These are phyloP conservation scores for Pichia paraexigua DNA, from an alignment of 805 yeast species.

Conservation along the genomic window DNA sequence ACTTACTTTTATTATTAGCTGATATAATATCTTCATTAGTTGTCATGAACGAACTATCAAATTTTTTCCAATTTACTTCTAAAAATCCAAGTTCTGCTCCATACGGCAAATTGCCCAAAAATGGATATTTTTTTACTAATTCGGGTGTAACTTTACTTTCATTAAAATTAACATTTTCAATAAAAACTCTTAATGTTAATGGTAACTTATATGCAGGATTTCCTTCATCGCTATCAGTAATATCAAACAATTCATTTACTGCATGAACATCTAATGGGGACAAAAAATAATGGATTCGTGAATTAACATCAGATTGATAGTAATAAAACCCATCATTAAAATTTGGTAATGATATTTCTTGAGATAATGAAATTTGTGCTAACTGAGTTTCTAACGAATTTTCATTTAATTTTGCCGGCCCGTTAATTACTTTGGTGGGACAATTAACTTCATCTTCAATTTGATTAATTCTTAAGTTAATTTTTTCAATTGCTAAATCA, in stretches of 20 bases:
- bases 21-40: not conserved
- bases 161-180: constrained; percentile 62
- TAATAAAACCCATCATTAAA: constrained; percentile 51
- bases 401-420: constrained; percentile 26
- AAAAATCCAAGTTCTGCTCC: constrained; percentile 80
- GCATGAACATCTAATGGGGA: constrained; percentile 77
- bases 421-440: constrained; percentile 1
- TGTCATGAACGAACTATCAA: constrained; percentile 5
- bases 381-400: constrained; percentile 3
- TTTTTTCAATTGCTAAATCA: constrained; percentile 46
- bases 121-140: constrained; percentile 54
- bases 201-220: constrained; percentile 56
- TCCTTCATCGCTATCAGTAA: not conserved
- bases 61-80: constrained; percentile 71
- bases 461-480: constrained; percentile 37
- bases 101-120: constrained; percentile 70
- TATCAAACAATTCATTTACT: constrained; percentile 24
- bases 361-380: not conserved
- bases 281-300: constrained; percentile 58
- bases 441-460: constrained; percentile 29
- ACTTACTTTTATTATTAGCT: not conserved
- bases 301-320: constrained; percentile 62
- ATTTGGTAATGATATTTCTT: constrained; percentile 5
- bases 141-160: constrained; percentile 45
- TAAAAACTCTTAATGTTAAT: constrained; percentile 42